phyloP scores from a whole-genome alignment of 2,329 filamentous ascomycete genomes.

The Hysterium pulicare region DNA sequence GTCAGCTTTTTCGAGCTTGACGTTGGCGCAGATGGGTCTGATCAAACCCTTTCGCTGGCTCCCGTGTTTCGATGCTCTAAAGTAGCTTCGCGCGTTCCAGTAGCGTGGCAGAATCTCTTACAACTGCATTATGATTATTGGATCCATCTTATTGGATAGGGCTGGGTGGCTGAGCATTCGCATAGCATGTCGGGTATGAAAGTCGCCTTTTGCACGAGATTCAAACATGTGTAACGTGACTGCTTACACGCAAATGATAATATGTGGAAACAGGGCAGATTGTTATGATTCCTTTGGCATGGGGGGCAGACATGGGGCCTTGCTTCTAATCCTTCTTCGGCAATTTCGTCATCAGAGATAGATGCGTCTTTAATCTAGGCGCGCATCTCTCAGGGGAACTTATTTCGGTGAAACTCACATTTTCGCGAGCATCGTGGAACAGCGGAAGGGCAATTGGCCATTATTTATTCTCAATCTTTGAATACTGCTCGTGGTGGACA shows the following conservation, averaged over 20 bases:
- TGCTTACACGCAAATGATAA: too few species aligned
- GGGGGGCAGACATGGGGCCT: not conserved
- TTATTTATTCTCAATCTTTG: not conserved
- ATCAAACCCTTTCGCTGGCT: not conserved
- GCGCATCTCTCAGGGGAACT: not conserved
- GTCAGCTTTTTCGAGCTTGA: not conserved
- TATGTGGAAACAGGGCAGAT: conserved; percentile 21
- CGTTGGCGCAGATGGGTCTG: not conserved
- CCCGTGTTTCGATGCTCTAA: not conserved
- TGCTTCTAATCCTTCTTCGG: conserved; percentile 4
- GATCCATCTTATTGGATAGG: too few species aligned
- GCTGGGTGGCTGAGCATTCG: too few species aligned
- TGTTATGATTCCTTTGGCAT: conserved; percentile 17
- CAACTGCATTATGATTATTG: too few species aligned
- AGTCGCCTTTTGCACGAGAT: too few species aligned
- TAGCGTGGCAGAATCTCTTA: not conserved
- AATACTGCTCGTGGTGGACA: too few species aligned
- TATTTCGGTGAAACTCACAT: not conserved
- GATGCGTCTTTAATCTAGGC: not conserved
- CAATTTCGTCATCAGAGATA: conserved; percentile 11
- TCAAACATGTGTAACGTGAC: not conserved
- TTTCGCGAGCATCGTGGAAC: not conserved
- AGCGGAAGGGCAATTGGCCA: not conserved
- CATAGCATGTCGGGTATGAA: too few species aligned
- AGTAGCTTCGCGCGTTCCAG: not conserved